Base-by-base conservation (phyloP, 768 basidiomycete species). In the Collybia sordida region DNA sequence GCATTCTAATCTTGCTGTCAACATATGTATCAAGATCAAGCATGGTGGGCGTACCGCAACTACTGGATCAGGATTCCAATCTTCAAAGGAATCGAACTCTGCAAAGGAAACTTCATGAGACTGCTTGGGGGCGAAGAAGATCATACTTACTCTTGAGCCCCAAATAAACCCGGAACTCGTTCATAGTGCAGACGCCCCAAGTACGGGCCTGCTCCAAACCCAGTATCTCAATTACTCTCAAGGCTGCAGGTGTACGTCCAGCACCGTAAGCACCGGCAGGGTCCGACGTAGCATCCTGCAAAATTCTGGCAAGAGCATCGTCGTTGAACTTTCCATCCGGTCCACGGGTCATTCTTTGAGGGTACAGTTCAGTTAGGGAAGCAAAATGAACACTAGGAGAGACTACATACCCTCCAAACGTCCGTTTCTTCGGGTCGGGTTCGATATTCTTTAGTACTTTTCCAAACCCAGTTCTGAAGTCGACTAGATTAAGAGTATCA, bases 51-150 rank as follows among this genome's bases (percentile, higher is more conserved):
- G 47, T 42, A 73, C 75, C 43, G 67, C 70, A 54, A 80, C 66
- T 27, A 66, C 69, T 1, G 65, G 59, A 53, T 77, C 69, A 0
- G 72, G 62, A 50, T 75, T 78, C 79, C 79, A 81, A 18, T 80
- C 77, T 55, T 74, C 72, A 53, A 80, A 81, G 12, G 54, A 64
- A 9, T 66, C 61, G 51, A 73, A 78, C 45, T 65, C 72, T 72
- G 38, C 17, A 14, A n/a, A 43, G 1, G 17, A 18, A 31, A 17
- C 6, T 15, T 6, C 6, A 28, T 21, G 41, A 45, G 28, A 31
- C 6, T 14, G 17, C 18, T 23, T 23, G 17, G 5, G 4, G 25
- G 34, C 12, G 8, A 12, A 45, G 3, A 2, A 11, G 43, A 18
- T 31, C 17, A 11, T 18, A 17, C 17, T 4, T 12, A 45, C 43